Evolutionary conservation across 306 rosid species (phyloP).

Genomic region (Hippophae gyantsensis): DNA sequence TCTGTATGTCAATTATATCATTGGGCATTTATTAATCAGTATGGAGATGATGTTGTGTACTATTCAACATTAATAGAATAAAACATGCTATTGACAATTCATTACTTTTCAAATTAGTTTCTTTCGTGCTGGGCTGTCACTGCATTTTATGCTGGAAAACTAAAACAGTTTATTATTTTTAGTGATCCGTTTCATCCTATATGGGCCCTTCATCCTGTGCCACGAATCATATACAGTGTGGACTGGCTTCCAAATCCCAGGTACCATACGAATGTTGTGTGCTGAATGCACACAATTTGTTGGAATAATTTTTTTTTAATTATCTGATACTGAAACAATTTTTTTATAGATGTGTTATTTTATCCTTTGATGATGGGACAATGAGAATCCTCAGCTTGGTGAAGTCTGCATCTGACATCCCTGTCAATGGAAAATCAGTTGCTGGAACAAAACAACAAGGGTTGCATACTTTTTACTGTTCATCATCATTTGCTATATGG

Average conservation of each 20-base stretch:
- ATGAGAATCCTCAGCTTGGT: slow-evolving; percentile 64
- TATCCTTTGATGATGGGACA: slow-evolving; percentile 89
- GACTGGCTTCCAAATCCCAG: slow-evolving; percentile 84
- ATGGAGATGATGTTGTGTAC: no score
- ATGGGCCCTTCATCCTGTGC: slow-evolving; percentile 57
- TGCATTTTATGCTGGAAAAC: slow-evolving; percentile 7
- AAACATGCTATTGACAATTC: not conserved
- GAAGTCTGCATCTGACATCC: slow-evolving; percentile 67
- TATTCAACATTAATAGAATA: no score
- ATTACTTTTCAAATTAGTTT: not conserved
- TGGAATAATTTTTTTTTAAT: not conserved
- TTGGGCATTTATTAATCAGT: no score
- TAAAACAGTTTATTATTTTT: slow-evolving; percentile 22
- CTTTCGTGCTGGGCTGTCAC: slow-evolving; percentile 7
- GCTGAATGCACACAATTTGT: slow-evolving; percentile 2
- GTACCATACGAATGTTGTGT: slow-evolving; percentile 27
- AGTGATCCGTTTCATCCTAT: slow-evolving; percentile 88
- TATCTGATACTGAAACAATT: slow-evolving; percentile 6
- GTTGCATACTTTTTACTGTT: slow-evolving; percentile 31
- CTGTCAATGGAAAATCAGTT: slow-evolving; percentile 58
- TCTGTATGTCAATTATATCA: no score
- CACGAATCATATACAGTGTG: slow-evolving; percentile 65
- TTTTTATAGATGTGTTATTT: slow-evolving; percentile 58
- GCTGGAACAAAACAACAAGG: slow-evolving; percentile 61
- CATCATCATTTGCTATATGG: slow-evolving; percentile 73